phyloP scores from a whole-genome alignment of 2,329 filamentous ascomycete species.

The Ophiosphaerella herpotricha region DNA sequence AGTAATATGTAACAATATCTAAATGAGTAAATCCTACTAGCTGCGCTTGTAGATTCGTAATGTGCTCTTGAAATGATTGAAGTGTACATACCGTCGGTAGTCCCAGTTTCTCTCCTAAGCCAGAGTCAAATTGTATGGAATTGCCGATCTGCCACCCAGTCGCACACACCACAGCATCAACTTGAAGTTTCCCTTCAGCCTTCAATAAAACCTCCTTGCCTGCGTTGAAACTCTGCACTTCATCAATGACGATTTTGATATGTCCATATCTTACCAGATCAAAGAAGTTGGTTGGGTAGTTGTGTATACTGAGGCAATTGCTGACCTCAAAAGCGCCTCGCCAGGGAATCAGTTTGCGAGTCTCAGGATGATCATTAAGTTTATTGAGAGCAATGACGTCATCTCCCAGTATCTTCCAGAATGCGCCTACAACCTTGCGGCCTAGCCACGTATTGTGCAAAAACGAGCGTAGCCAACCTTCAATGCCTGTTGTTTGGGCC shows the following conservation, averaged over 20 bases:
- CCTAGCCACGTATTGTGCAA: constrained; percentile 64
- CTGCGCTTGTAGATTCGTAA: too few species aligned
- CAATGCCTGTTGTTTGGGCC: constrained; percentile 66
- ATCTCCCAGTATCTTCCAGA: constrained; percentile 61
- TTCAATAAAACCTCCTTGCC: constrained; percentile 54
- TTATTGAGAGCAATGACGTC: constrained; percentile 57
- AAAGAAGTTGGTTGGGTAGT: constrained; percentile 63
- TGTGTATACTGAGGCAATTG: constrained; percentile 63
- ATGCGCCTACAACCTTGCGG: constrained; percentile 58
- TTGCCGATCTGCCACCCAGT: constrained; percentile 63
- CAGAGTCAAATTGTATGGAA: constrained; percentile 54
- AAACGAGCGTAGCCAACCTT: constrained; percentile 56
- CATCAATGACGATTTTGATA: constrained; percentile 61
- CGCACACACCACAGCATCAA: constrained; percentile 59
- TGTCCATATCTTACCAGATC: constrained; percentile 58
- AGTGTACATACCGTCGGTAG: constrained; percentile 46
- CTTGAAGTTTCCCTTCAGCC: constrained; percentile 50
- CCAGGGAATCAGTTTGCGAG: constrained; percentile 50
- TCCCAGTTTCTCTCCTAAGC: constrained; percentile 52
- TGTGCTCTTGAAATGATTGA: not conserved
- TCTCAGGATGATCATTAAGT: constrained; percentile 50
- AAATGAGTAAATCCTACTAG: too few species aligned
- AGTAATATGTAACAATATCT: too few species aligned
- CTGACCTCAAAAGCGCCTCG: constrained; percentile 58
- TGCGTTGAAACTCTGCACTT: constrained; percentile 56